These are phyloP conservation scores for Lolium perenne DNA, from an alignment of 176 grass and related monocot genomes.

Conservation along the genomic window DNA sequence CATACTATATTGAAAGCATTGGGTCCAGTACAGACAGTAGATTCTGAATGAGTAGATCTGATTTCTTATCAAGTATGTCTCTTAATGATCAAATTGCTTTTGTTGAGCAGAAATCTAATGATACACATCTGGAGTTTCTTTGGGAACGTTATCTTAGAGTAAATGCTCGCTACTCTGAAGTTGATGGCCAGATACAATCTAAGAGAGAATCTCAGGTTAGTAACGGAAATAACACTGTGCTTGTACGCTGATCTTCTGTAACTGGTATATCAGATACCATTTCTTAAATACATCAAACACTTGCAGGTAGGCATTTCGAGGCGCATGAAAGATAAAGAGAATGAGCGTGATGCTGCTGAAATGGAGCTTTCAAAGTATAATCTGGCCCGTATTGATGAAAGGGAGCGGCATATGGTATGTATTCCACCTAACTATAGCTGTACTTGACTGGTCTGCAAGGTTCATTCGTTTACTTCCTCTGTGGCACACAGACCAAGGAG, in stretches of 20 bases:
- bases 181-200: constrained; percentile 72
- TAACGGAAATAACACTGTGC: constrained; percentile 34
- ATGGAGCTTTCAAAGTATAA: constrained; percentile 79
- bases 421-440: constrained; percentile 1
- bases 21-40: not conserved
- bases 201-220: constrained; percentile 78
- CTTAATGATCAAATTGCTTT: constrained; percentile 31
- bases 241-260: constrained; percentile 20
- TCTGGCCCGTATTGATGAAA: constrained; percentile 86
- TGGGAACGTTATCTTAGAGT: constrained; percentile 67
- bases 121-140: constrained; percentile 66
- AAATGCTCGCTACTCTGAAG: constrained; percentile 72
- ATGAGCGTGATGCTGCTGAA: constrained; percentile 70
- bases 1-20: constrained; percentile 22
- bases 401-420: constrained; percentile 76
- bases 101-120: constrained; percentile 78
- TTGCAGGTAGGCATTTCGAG: constrained; percentile 71
- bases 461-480: constrained; percentile 27
- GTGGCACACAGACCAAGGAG: not conserved
- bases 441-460: constrained; percentile 3
- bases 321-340: constrained; percentile 87
- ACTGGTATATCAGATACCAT: constrained; percentile 29
- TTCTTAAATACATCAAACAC: constrained; percentile 15
- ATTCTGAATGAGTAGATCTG: not conserved
- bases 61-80: constrained; percentile 29